Conservation (phyloP, 805 yeast genomes). For the Starmerella gropengiesseri region DNA sequence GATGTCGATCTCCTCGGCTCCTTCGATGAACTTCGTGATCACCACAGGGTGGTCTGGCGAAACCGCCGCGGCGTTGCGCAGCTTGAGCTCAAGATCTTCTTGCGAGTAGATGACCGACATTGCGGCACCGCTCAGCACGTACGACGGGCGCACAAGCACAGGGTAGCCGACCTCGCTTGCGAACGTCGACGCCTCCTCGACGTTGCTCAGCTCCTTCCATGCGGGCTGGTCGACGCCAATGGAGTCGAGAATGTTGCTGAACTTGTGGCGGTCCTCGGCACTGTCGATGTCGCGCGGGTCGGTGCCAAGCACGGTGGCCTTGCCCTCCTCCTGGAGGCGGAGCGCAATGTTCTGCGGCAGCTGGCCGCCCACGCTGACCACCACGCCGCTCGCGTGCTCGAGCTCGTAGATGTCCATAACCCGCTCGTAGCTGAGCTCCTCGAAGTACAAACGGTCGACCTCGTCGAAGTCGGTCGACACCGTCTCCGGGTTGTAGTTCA, state of each 20-base stretch:
- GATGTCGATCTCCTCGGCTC: conserved; percentile 93
- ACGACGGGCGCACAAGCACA: conserved; percentile 93
- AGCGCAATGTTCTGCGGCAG: conserved; percentile 95
- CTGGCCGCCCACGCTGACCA: conserved; percentile 96
- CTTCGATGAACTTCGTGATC: conserved; percentile 87
- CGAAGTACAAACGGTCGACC: conserved; percentile 93
- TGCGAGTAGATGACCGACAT: conserved; percentile 84
- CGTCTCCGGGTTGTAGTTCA: conserved; percentile 96
- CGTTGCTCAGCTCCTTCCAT: conserved; percentile 89
- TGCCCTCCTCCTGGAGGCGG: conserved; percentile 51
- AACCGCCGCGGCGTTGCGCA: conserved; percentile 80
- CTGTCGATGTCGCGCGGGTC: conserved; percentile 88
- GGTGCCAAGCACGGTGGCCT: conserved; percentile 82
- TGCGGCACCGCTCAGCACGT: conserved; percentile 96
- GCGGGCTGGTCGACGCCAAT: conserved; percentile 93
- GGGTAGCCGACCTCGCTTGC: conserved; percentile 87
- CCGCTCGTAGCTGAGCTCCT: conserved; percentile 88
- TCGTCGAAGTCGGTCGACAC: conserved; percentile 97
- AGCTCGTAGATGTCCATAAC: conserved; percentile 94
- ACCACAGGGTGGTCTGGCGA: conserved; percentile 97
- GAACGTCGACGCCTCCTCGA: conserved; percentile 73
- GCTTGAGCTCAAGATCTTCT: conserved; percentile 68
- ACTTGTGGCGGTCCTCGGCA: conserved; percentile 98
- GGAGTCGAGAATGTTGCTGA: conserved; percentile 85
- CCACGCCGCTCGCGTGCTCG: conserved; percentile 80